Evolutionary conservation across 768 basidiomycete genomes (phyloP), one percentile per base, ranked within the genome.

Genomic region (Kondoa subrosea): DNA sequence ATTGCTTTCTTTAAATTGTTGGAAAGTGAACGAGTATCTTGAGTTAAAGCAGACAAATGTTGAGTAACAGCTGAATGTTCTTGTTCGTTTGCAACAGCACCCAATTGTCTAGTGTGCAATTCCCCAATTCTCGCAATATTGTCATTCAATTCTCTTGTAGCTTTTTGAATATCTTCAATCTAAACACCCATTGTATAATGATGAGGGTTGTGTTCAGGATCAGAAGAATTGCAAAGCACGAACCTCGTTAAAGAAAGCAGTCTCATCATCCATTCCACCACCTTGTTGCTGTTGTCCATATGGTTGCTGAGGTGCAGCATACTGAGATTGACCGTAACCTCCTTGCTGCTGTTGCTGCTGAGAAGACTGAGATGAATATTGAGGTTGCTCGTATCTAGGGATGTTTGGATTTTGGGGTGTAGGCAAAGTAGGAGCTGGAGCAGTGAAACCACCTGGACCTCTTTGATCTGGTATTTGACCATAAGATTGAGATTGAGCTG

Each of bases 1-100:
- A 80, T 78, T 59, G 77, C 74, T 64, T 75, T 77, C 57, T 77
- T 78, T 76, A 77, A 73, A 66, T 73, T 67, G 73, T 79, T 77
- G 68, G 78, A 76, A 50, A 77, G 71, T 14, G 72, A 64, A 66
- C 77, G 73, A 15, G 75, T 75, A 58, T 68, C 32, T 40, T 66
- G 69, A 34, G 71, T 69, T 2, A 73, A 62, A 57, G 68, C 67
- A 4, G 72, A 65, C 16, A 75, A 69, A 50, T 75, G 71, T 1
- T 64, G 58, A 31, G 65, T 71, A 21, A 71, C 70, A 29, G 68
- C 50, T 2, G 66, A 61, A 40, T 71, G 68, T 4, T 66, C 64
- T 25, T 62, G 68, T 40, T 70, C 74, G 68, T 76, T 74, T 65
- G 73, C 75, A 63, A 75, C 73, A 62, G 72, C 71, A 68, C 75